These are phyloP conservation scores for Aspergillus sp. DNA, from an alignment of 2,329 filamentous ascomycete species.

Conservation along the genomic window DNA sequence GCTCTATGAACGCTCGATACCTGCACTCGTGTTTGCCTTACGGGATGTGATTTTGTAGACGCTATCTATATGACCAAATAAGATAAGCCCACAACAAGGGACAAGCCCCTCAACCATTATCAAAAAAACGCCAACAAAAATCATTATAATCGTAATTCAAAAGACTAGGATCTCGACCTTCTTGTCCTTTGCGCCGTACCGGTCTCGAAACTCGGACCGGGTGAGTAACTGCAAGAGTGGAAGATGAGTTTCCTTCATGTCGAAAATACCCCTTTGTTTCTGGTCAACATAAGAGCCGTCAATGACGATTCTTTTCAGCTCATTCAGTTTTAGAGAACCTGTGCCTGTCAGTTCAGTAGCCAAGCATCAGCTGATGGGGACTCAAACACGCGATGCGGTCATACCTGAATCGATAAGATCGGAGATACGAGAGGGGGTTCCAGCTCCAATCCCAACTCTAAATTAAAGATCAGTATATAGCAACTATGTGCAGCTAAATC, in stretches of 20 bases:
- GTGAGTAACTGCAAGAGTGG: conserved; percentile 77
- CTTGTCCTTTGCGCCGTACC: conserved; percentile 64
- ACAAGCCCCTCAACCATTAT: conserved; percentile 1
- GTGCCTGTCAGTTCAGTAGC: conserved; percentile 11
- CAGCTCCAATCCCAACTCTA: conserved; percentile 83
- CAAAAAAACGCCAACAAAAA: conserved; percentile 18
- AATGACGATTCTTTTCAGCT: conserved; percentile 78
- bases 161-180: conserved; percentile 55
- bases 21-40: background rate
- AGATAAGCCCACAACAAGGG: background rate
- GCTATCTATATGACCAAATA: conserved; percentile 8
- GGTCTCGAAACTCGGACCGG: conserved; percentile 70
- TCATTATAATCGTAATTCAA: conserved; percentile 41
- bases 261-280: conserved; percentile 91
- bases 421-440: conserved; percentile 80
- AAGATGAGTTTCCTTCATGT: conserved; percentile 91
- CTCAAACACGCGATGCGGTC: conserved; percentile 26
- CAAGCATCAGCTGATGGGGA: background rate
- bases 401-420: conserved; percentile 81
- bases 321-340: conserved; percentile 72
- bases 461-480: conserved; percentile 31
- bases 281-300: conserved; percentile 92
- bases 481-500: background rate
- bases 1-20: background rate
- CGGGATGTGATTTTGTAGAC: background rate